phyloP scores from a whole-genome alignment of 306 rosid genomes.

The Inga laurina region DNA sequence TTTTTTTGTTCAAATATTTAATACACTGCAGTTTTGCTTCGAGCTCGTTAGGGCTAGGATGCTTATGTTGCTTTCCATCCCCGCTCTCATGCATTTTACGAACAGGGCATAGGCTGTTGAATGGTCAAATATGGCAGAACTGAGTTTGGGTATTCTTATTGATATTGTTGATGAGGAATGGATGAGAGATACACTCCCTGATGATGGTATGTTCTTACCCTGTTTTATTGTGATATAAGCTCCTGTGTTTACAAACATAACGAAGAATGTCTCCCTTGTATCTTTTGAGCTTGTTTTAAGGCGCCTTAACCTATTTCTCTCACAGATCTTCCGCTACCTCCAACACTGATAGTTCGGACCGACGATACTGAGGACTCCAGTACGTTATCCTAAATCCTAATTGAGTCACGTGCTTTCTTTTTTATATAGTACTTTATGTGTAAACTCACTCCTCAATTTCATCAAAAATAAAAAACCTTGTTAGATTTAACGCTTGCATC shows the following conservation, averaged over 20 bases:
- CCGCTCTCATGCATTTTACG: neutral
- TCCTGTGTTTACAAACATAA: neutral
- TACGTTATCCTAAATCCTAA: conserved; percentile 33
- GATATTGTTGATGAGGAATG: conserved; percentile 88
- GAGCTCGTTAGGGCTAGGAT: neutral
- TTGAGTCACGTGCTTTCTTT: neutral
- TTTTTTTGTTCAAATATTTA: neutral
- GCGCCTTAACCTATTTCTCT: conserved; percentile 13
- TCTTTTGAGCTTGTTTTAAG: neutral
- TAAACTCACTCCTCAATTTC: neutral
- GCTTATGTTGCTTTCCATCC: neutral
- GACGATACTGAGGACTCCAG: conserved; percentile 82
- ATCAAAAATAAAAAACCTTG: neutral
- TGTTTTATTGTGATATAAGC: neutral
- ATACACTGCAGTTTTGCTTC: neutral
- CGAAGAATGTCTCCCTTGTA: neutral
- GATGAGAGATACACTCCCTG: conserved; percentile 90
- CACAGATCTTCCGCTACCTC: conserved; percentile 81
- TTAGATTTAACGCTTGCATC: neutral
- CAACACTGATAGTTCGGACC: conserved; percentile 66
- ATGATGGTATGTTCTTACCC: conserved; percentile 55
- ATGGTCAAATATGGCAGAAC: conserved; percentile 56
- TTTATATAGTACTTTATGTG: neutral
- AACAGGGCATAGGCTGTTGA: conserved; percentile 4
- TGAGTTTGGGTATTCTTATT: conserved; percentile 64